Conservation (phyloP, 345 rosid genomes). For the Syzygium aromaticum region DNA sequence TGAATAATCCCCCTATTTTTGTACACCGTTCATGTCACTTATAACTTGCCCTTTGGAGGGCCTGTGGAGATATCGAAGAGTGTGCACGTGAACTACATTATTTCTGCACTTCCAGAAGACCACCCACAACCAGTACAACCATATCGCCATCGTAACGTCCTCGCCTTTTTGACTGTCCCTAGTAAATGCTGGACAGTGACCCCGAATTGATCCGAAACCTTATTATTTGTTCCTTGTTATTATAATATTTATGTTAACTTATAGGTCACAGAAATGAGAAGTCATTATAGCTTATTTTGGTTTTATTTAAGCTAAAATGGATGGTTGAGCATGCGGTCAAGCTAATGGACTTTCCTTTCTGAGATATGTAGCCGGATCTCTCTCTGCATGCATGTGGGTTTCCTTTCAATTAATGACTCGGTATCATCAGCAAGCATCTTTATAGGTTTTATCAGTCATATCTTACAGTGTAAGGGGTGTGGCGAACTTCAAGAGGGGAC, state of each 20-base stretch:
- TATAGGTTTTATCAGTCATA: not conserved
- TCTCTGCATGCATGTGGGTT: not conserved
- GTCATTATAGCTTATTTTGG: not conserved
- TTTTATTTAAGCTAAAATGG: not conserved
- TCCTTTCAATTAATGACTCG: not conserved
- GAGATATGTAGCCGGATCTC: not conserved
- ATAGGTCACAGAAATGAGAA: not conserved
- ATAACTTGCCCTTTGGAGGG: conserved; percentile 1
- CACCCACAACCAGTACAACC: not conserved
- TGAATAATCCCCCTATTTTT: not conserved
- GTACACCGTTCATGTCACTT: not conserved
- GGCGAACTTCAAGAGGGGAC: not conserved
- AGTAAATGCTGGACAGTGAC: not conserved
- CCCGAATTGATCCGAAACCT: not conserved
- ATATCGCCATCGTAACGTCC: not conserved
- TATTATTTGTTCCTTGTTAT: not conserved
- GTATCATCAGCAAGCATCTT: too few species aligned
- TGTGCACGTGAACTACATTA: conserved; percentile 4
- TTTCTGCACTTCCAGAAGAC: not conserved
- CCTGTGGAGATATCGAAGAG: conserved; percentile 1
- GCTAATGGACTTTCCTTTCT: not conserved
- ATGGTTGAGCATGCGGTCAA: not conserved
- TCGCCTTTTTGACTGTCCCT: not conserved
- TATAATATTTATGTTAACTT: not conserved
- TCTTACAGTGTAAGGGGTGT: not conserved